Conservation (phyloP, 2,329 filamentous ascomycete species). For the Aurifilum marmelostoma region DNA sequence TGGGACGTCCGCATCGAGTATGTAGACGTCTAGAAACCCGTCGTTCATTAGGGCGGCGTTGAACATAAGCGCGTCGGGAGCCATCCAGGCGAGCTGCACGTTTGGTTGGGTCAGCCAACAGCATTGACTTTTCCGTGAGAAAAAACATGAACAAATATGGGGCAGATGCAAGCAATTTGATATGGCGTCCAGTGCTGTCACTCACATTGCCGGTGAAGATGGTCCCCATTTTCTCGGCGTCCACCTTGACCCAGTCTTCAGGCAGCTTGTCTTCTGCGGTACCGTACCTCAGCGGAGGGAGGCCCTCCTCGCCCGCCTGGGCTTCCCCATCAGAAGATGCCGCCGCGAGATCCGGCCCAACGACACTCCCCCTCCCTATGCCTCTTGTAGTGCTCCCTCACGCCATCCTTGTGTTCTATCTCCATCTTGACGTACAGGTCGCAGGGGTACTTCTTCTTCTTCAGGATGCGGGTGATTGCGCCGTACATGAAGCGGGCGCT, state of each 20-base stretch:
- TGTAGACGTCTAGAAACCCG: constrained; percentile 83
- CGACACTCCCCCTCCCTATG: constrained; percentile 35
- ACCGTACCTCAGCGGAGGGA: constrained; percentile 79
- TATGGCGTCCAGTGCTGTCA: too few species aligned
- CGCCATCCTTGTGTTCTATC: constrained; percentile 71
- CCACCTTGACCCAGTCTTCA: constrained; percentile 72
- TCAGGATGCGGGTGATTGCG: constrained; percentile 74
- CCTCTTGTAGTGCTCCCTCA: constrained; percentile 72
- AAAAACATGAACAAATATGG: too few species aligned
- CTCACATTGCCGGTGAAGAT: constrained; percentile 90
- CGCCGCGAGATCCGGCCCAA: constrained; percentile 18
- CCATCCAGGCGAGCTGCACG: constrained; percentile 82
- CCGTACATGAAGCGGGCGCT: constrained; percentile 82
- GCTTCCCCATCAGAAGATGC: constrained; percentile 24
- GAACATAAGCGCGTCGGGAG: constrained; percentile 86
- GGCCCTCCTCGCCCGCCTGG: constrained; percentile 44
- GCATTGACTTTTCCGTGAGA: too few species aligned
- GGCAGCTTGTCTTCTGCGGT: constrained; percentile 79
- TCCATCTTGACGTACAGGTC: constrained; percentile 86
- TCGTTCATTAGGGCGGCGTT: constrained; percentile 80
- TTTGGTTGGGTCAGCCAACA: background rate
- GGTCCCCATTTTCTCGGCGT: constrained; percentile 80
- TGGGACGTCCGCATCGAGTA: constrained; percentile 75
- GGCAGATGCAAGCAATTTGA: too few species aligned
- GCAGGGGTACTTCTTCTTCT: constrained; percentile 81